Conservation (phyloP, 208 protist genomes). For the Crithidia acanthocephali region DNA sequence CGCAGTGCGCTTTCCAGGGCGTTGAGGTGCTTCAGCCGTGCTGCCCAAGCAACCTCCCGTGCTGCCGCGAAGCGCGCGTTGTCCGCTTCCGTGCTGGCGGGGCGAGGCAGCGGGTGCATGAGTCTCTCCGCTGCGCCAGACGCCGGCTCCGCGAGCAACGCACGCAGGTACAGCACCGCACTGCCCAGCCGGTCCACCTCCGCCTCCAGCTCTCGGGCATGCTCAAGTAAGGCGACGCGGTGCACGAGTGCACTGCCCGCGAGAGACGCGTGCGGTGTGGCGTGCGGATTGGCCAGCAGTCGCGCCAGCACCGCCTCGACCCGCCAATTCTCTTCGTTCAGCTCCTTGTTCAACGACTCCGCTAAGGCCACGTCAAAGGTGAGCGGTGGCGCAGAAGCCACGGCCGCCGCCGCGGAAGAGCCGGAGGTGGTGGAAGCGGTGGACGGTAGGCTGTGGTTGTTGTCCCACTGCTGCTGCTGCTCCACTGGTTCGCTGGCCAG, state of each 20-base stretch:
- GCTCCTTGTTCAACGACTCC: constrained; percentile 32
- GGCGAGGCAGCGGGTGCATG: not conserved
- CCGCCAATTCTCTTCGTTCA: constrained; percentile 33
- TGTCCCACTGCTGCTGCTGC: not conserved
- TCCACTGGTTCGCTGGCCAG: not conserved
- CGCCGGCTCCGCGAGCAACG: constrained; percentile 23
- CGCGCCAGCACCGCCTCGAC: constrained; percentile 34
- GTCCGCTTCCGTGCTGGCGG: not conserved
- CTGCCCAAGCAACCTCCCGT: not conserved
- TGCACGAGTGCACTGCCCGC: constrained; percentile 38
- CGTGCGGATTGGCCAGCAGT: constrained; percentile 15
- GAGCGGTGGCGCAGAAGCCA: constrained; percentile 6
- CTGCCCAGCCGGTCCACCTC: constrained; percentile 43
- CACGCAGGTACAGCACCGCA: constrained; percentile 47
- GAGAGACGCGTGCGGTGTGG: not conserved
- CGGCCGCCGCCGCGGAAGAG: constrained; percentile 1
- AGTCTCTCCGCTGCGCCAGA: constrained; percentile 1
- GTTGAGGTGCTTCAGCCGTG: constrained; percentile 8
- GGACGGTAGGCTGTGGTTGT: not conserved
- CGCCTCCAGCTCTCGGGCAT: constrained; percentile 33
- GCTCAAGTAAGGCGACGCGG: constrained; percentile 11
- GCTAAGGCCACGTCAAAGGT: constrained; percentile 30
- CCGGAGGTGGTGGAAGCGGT: not conserved
- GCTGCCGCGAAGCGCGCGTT: not conserved
- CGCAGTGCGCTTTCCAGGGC: constrained; percentile 4